Percentiles rank a stretch among this genome's conserved stretches.
Conservation (phyloP, 2,329 filamentous ascomycete species). For the Diaporthe sp. region DNA sequence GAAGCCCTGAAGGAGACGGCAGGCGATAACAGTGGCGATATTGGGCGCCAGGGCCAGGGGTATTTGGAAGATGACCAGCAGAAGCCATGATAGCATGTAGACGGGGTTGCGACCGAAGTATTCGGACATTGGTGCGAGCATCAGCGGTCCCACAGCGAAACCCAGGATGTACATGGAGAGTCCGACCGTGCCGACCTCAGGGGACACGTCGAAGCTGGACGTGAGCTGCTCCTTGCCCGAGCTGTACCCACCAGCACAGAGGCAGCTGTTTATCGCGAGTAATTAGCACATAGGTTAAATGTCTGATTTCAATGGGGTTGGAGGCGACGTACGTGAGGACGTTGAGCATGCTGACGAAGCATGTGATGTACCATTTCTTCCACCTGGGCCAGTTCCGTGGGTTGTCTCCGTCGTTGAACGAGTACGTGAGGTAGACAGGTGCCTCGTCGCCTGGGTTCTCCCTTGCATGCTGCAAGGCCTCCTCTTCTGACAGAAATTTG, state of each 20-base stretch:
- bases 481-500: conserved; percentile 18
- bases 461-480: conserved; percentile 28
- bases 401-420: conserved; percentile 26
- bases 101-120: conserved; percentile 34
- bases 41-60: conserved; percentile 32
- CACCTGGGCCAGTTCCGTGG: conserved; percentile 29
- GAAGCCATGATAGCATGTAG: conserved; percentile 33
- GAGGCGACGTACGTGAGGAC: conserved; percentile 21
- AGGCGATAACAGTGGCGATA: conserved; percentile 27
- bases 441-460: conserved; percentile 1
- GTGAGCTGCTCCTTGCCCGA: conserved; percentile 28
- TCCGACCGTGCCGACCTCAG: conserved; percentile 28
- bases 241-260: conserved; percentile 35
- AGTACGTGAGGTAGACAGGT: conserved; percentile 29
- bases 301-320: too few species aligned
- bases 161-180: conserved; percentile 37
- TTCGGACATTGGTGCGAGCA: conserved; percentile 33
- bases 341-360: conserved; percentile 36
- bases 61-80: conserved; percentile 36
- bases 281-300: neutral
- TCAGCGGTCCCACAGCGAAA: conserved; percentile 31
- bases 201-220: conserved; percentile 5
- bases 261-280: neutral
- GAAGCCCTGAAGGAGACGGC: conserved; percentile 33
- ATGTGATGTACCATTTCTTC: conserved; percentile 38